These are phyloP conservation scores for Debaryomyces maramus DNA, from an alignment of 805 yeast genomes.

Conservation along the genomic window DNA sequence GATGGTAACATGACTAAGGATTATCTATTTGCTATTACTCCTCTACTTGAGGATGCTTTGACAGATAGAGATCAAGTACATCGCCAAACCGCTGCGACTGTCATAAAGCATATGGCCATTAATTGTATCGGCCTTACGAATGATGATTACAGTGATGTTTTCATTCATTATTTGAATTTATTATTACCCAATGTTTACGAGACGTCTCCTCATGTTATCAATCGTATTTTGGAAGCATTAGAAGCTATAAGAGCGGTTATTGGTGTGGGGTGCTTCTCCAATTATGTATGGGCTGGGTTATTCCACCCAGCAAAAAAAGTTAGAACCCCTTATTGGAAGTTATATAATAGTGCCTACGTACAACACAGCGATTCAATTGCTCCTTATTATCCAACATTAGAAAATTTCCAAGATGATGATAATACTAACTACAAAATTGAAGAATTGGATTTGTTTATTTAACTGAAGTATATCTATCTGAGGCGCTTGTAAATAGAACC, in stretches of 20 bases:
- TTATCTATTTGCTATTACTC: slow-evolving; percentile 76
- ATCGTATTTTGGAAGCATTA: slow-evolving; percentile 75
- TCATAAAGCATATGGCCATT: slow-evolving; percentile 76
- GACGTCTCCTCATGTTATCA: slow-evolving; percentile 93
- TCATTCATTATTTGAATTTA: slow-evolving; percentile 77
- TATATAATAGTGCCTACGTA: slow-evolving; percentile 75
- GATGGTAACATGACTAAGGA: slow-evolving; percentile 73
- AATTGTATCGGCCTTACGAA: slow-evolving; percentile 73
- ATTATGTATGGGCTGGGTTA: slow-evolving; percentile 83
- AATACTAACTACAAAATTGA: slow-evolving; percentile 34
- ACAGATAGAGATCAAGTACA: slow-evolving; percentile 90
- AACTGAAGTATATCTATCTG: too few species aligned
- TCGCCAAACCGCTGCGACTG: slow-evolving; percentile 92
- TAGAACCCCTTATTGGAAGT: slow-evolving; percentile 79
- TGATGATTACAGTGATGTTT: slow-evolving; percentile 63
- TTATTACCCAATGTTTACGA: slow-evolving; percentile 88
- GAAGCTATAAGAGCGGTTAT: slow-evolving; percentile 68
- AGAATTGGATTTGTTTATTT: slow-evolving; percentile 51
- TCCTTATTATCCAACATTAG: slow-evolving; percentile 75
- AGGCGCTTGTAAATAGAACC: too few species aligned
- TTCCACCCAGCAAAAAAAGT: slow-evolving; percentile 94
- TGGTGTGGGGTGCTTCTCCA: slow-evolving; percentile 73
- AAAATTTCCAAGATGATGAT: slow-evolving; percentile 22
- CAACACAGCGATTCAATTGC: slow-evolving; percentile 74
- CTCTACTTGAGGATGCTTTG: slow-evolving; percentile 83